Evolutionary conservation across 495 filamentous ascomycete species (phyloP), one percentile per base, ranked within the genome.

Genomic region (Neurospora cerealis): DNA sequence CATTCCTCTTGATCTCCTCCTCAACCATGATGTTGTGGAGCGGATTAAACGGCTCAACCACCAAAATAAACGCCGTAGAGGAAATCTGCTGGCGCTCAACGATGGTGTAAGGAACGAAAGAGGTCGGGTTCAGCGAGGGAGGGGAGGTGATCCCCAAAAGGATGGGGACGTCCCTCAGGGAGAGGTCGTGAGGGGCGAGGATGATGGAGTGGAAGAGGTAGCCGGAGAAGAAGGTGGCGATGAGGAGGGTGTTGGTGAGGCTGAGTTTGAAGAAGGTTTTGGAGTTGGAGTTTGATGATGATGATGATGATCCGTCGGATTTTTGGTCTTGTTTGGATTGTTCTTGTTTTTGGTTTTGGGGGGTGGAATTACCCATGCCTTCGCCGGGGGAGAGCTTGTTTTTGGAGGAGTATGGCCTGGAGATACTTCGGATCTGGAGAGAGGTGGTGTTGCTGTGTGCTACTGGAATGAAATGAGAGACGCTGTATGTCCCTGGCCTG

Each of bases 71-170:
- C n/a, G n/a, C n/a, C n/a, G 44, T 48, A 0, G 19, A 10, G 5
- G 94, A 93, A n/a, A 96, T 86, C 1, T 87, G 84, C 62, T 92
- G 88, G 77, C 88, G 89, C 3, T 86, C 83, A 3, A 88, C 84
- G 69, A 98, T 86, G 21, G 86, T 88, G 75, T 89, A 89, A 17
- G 88, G 88, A 10, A 87, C 86, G 79, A 95, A 95, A 17, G 79
- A 80, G 11, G 72, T 70, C 0, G 79, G 73, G 77, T 88, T 87
- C 60, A 91, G 83, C 19, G 78, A 72, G 73, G 41, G 54, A 21
- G 38, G 74, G 46, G 69, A 70, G 69, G 11, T 39, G 66, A 41
- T 11, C 17, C 19, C 10, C 44, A 34, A 15, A 39, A 71, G 69
- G 54, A 54, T 2, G 46, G 46, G 46, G 21, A 41, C 32, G 73